Percentiles rank a stretch among this genome's conserved stretches.
These are phyloP conservation scores for Monilinia fructicola DNA, from an alignment of 2,329 filamentous ascomycete genomes.

Conservation along the genomic window DNA sequence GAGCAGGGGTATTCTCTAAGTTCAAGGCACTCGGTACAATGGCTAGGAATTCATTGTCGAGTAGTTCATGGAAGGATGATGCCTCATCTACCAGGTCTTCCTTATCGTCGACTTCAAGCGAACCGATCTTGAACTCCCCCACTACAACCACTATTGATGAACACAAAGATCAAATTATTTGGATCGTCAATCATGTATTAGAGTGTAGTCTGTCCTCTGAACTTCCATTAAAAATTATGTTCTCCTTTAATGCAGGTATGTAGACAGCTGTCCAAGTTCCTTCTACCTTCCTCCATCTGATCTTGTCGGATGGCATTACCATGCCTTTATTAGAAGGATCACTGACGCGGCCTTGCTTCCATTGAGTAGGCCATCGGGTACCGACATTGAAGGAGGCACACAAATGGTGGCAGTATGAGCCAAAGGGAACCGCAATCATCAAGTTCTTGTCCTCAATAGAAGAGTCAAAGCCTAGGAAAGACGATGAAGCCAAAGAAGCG, in stretches of 20 bases:
- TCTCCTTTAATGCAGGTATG: conserved; percentile 37
- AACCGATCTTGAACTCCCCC: conserved; percentile 7
- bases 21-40: background rate
- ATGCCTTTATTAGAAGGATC: background rate
- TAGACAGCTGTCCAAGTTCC: background rate
- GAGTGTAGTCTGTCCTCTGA: conserved; percentile 27
- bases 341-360: conserved; percentile 1
- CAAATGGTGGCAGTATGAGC: conserved; percentile 34
- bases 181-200: conserved; percentile 35
- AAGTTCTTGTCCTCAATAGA: conserved; percentile 30
- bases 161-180: conserved; percentile 26
- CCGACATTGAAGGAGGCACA: conserved; percentile 33
- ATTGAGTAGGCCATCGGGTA: conserved; percentile 30
- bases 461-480: conserved; percentile 21
- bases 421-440: conserved; percentile 31
- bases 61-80: conserved; percentile 7
- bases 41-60: conserved; percentile 7
- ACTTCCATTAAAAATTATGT: conserved; percentile 37
- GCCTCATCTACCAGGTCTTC: conserved; percentile 10
- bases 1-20: background rate
- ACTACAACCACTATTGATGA: conserved; percentile 23
- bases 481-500: background rate
- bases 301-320: too few relatives aligned
- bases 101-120: conserved; percentile 14
- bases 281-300: background rate